A percentile compares a stretch with the other conserved stretches of the same genome.
These are phyloP conservation scores for Solanum megistacrolobum DNA, from an alignment of 257 asterid species.

Conservation along the genomic window DNA sequence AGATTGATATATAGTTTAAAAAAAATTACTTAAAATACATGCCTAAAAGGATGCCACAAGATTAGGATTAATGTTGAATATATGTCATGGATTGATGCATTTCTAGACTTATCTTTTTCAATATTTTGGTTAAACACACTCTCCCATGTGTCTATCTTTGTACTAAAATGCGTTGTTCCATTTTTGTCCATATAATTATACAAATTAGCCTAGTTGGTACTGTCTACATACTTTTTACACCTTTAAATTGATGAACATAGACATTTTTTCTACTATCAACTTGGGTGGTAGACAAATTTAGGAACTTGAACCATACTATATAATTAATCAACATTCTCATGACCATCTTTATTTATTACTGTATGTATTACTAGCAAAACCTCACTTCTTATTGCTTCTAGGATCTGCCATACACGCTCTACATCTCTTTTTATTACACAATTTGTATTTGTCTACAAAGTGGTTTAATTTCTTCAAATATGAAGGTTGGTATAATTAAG, in stretches of 20 bases:
- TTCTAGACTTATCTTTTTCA: slow-evolving; percentile 28
- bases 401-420: slow-evolving; percentile 13
- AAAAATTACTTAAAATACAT: background rate
- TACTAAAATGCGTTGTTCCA: background rate
- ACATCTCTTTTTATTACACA: background rate
- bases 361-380: slow-evolving; percentile 17
- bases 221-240: background rate
- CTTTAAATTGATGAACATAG: background rate
- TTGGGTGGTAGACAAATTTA: slow-evolving; percentile 3
- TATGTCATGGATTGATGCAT: slow-evolving; percentile 22
- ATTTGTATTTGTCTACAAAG: background rate
- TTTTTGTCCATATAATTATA: background rate
- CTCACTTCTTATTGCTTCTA: slow-evolving; percentile 50
- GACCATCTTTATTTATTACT: background rate
- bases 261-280: background rate
- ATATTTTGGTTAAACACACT: slow-evolving; percentile 3
- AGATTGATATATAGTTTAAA: slow-evolving; percentile 6
- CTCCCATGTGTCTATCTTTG: slow-evolving; percentile 9
- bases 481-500: slow-evolving; percentile 37
- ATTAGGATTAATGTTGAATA: slow-evolving; percentile 8
- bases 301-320: slow-evolving; percentile 17
- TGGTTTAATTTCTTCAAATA: slow-evolving; percentile 1
- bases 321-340: background rate
- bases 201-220: background rate
- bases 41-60: slow-evolving; percentile 9